These are phyloP conservation scores for Ogataea kodamae DNA, from an alignment of 805 yeast genomes.

Conservation along the genomic window DNA sequence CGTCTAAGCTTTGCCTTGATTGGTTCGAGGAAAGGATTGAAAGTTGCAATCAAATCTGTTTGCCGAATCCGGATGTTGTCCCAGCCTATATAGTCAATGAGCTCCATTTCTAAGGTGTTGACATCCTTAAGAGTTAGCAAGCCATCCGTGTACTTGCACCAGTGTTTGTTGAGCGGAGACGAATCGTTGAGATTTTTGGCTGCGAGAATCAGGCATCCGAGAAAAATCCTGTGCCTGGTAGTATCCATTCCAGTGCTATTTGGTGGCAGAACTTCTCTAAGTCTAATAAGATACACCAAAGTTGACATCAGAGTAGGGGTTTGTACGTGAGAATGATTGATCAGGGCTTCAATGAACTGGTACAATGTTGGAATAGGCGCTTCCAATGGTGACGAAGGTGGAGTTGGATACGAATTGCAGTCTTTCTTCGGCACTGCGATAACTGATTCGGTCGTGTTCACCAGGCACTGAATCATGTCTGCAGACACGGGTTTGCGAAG, in stretches of 20 bases:
- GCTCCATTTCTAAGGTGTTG: slow-evolving; percentile 86
- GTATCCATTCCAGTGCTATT: slow-evolving; percentile 90
- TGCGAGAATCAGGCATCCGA: slow-evolving; percentile 85
- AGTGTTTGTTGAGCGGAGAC: slow-evolving; percentile 91
- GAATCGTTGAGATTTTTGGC: slow-evolving; percentile 93
- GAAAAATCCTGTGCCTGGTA: slow-evolving; percentile 87
- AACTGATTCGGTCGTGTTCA: slow-evolving; percentile 54
- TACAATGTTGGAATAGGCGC: slow-evolving; percentile 43
- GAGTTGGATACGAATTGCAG: slow-evolving; percentile 31
- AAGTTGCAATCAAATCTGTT: slow-evolving; percentile 63
- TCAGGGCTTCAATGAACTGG: slow-evolving; percentile 67
- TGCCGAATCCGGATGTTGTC: slow-evolving; percentile 61
- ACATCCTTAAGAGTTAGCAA: slow-evolving; percentile 73
- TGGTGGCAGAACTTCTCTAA: slow-evolving; percentile 75
- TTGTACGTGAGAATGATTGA: slow-evolving; percentile 84
- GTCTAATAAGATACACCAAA: slow-evolving; percentile 73
- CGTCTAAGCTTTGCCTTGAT: slow-evolving; percentile 53
- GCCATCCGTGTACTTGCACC: slow-evolving; percentile 92
- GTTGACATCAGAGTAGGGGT: slow-evolving; percentile 94
- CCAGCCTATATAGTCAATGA: slow-evolving; percentile 83
- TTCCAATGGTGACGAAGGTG: slow-evolving; percentile 38
- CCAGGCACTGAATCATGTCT: slow-evolving; percentile 58
- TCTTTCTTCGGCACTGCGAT: slow-evolving; percentile 43
- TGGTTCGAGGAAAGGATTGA: slow-evolving; percentile 72
- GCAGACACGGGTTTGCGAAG: slow-evolving; percentile 52